A percentile compares a stretch with the other conserved stretches of the same genome.
Conservation (phyloP, 257 asterid genomes). For the Nicotiana obtusifolia region DNA sequence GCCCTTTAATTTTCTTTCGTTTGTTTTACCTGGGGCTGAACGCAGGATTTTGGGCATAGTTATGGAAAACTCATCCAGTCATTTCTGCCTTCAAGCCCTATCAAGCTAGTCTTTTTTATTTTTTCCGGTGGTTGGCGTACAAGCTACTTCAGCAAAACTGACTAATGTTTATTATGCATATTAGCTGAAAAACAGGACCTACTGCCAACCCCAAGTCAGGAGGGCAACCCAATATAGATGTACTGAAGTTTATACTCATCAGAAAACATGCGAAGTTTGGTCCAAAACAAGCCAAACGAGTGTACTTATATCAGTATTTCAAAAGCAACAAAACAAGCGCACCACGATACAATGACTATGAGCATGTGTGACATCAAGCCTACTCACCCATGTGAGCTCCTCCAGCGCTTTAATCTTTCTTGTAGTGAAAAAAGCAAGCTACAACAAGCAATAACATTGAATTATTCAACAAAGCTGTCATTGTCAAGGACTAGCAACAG, state of each 20-base stretch:
- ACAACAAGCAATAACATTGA: constrained; percentile 27
- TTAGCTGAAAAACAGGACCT: background rate
- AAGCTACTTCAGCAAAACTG: background rate
- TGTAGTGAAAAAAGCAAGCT: constrained; percentile 85
- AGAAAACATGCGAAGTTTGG: background rate
- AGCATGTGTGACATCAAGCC: background rate
- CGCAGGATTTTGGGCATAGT: background rate
- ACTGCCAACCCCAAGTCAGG: background rate
- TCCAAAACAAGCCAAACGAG: background rate
- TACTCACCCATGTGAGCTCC: constrained; percentile 93
- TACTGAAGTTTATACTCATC: background rate
- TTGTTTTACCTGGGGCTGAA: background rate
- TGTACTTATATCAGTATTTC: background rate
- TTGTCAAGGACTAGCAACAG: constrained; percentile 10
- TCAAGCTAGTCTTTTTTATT: background rate
- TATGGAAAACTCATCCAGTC: background rate
- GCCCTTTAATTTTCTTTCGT: background rate
- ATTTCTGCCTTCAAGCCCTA: background rate
- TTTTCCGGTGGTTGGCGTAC: background rate
- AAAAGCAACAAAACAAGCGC: background rate
- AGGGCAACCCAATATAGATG: background rate
- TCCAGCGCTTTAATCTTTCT: constrained; percentile 81
- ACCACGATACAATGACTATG: background rate
- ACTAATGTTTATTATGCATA: background rate
- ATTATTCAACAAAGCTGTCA: background rate